Base-by-base conservation (phyloP, 2,329 filamentous ascomycete genomes). In the Fusarium sp. region DNA sequence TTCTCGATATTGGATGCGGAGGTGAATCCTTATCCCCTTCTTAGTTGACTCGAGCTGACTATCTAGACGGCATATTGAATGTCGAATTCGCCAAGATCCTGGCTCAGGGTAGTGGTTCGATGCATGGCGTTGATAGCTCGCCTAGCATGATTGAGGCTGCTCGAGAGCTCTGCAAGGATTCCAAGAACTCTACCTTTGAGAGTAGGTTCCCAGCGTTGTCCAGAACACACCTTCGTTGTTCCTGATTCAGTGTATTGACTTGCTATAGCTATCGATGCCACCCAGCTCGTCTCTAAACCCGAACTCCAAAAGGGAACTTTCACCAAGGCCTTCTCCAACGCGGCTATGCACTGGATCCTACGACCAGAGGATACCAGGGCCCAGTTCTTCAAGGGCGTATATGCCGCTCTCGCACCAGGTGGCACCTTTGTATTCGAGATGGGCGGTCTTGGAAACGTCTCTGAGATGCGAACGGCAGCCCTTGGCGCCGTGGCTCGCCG, bases 381-480 rank as follows among this genome's bases (percentile, higher is more conserved):
- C 4, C 73, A 76, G 27, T 86, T 90, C 76, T 89, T 92, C 73
- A 70, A 73, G 7, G 85, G 82, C 38, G 82, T 88, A 3, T 79
- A 84, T 65, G 78, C 78, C 8, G 80, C 84, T 1, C 82, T 92
- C 2, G 82, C 80, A 33, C 84, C 86, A 0, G 84, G 83, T 10
- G 90, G 88, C 2, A 73, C 72, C 0, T 89, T 92, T 63, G 84
- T 86, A 9, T 91, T 92, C 72, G 90, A 93, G 77, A 90, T 90
- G 87, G 90, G 91, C 57, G 90, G 90, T 0, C 83, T 89, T 54
- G 91, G 90, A 18, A 92, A 92, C 77, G 83, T 91, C 1, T 80
- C 82, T 1, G 90, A 92, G 77, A 84, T 90, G 70, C 83, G 86
- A 27, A 81, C 86, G 0, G 87, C 87, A 2, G 79, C 91, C 7